phyloP scores from a whole-genome alignment of 75 land plant species.

The Picea sitchensis region DNA sequence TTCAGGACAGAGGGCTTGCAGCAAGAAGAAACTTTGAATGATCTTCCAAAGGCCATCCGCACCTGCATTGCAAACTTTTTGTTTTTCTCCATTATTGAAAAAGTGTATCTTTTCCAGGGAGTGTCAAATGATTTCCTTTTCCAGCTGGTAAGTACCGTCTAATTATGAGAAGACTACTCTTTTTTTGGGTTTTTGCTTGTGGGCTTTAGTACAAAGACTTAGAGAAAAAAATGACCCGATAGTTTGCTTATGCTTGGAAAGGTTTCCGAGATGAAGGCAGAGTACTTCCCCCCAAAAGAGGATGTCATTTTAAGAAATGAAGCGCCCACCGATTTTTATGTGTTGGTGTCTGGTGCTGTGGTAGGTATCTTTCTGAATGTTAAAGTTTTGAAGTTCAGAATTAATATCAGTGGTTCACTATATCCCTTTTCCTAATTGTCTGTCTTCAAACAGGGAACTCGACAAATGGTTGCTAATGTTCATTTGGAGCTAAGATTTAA shows the following conservation, averaged over 20 bases:
- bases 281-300: slow-evolving; percentile 59
- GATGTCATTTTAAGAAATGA: slow-evolving; percentile 66
- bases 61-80: slow-evolving; percentile 44
- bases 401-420: no score
- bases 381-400: no score
- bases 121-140: slow-evolving; percentile 32
- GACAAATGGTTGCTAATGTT: background rate
- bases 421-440: background rate
- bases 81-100: slow-evolving; percentile 26
- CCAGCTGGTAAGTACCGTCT: slow-evolving; percentile 35
- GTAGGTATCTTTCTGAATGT: slow-evolving; percentile 16
- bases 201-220: no score
- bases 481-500: background rate
- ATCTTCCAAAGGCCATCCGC: slow-evolving; percentile 56
- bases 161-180: no score
- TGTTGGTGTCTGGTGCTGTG: slow-evolving; percentile 52
- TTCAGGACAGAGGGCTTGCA: slow-evolving; percentile 46
- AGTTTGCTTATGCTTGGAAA: background rate
- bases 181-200: no score
- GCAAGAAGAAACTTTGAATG: slow-evolving; percentile 46
- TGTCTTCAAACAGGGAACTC: background rate
- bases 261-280: slow-evolving; percentile 74
- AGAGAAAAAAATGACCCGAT: no score
- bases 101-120: slow-evolving; percentile 40
- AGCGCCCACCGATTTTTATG: slow-evolving; percentile 69